phyloP scores from a whole-genome alignment of 306 rosid species.

The Hylodesmum podocarpum region DNA sequence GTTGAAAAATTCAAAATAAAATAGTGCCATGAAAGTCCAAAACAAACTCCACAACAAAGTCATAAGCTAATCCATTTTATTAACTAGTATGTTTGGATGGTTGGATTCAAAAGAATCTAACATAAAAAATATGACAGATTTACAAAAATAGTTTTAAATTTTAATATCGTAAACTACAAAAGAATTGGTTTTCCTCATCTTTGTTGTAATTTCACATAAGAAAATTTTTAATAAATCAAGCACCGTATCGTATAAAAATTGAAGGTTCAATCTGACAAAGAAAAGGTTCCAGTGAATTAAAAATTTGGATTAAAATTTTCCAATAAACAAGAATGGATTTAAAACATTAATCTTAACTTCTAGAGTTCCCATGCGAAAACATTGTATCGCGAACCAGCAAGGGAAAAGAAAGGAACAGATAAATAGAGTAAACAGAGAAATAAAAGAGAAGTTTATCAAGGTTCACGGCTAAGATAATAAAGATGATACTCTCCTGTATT shows the following conservation, averaged over 20 bases:
- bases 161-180: background rate
- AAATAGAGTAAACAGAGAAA: background rate
- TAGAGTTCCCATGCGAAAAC: background rate
- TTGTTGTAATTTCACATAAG: background rate
- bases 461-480: background rate
- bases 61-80: constrained; percentile 7
- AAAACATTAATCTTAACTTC: background rate
- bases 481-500: background rate
- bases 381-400: constrained; percentile 15
- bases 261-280: background rate
- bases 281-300: too few relatives aligned
- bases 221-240: constrained; percentile 1
- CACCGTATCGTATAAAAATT: background rate
- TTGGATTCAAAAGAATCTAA: constrained; percentile 14
- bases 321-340: background rate
- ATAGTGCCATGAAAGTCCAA: background rate
- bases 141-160: background rate
- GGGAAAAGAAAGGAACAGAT: background rate
- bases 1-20: constrained; percentile 14
- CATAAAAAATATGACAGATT: constrained; percentile 6
- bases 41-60: constrained; percentile 11
- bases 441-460: background rate
- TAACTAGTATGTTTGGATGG: background rate
- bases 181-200: background rate
- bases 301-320: background rate